A percentile compares a stretch with the other conserved stretches of the same genome.
phyloP scores from a whole-genome alignment of 208 protist species.

The Leishmania aethiopica region DNA sequence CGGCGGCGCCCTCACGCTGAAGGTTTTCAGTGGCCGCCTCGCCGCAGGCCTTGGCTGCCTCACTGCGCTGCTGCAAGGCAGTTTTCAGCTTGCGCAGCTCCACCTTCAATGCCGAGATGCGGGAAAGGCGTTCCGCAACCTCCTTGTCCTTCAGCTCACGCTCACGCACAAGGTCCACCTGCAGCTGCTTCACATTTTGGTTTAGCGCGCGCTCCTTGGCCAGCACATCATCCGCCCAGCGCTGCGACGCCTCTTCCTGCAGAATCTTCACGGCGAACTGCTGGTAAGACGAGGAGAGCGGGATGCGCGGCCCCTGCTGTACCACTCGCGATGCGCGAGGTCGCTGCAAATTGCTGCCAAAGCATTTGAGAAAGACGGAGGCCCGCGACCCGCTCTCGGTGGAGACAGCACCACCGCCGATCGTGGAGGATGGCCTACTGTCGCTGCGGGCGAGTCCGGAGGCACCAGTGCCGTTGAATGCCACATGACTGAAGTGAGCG shows the following conservation, averaged over 20 bases:
- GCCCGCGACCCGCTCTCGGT: slow-evolving; percentile 30
- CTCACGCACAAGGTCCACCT: slow-evolving; percentile 81
- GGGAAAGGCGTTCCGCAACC: slow-evolving; percentile 63
- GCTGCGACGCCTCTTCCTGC: slow-evolving; percentile 86
- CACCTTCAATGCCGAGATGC: slow-evolving; percentile 61
- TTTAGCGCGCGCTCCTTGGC: slow-evolving; percentile 89
- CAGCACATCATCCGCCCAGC: slow-evolving; percentile 89
- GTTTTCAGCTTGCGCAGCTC: slow-evolving; percentile 74
- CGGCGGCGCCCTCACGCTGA: slow-evolving; percentile 53
- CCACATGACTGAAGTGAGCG: neutral
- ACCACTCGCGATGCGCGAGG: slow-evolving; percentile 29
- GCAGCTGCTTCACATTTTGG: slow-evolving; percentile 93
- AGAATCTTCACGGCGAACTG: slow-evolving; percentile 80
- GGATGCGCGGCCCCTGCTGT: slow-evolving; percentile 52
- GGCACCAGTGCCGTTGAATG: slow-evolving; percentile 7
- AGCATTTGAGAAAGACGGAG: slow-evolving; percentile 39
- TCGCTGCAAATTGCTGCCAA: slow-evolving; percentile 76
- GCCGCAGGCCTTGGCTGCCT: slow-evolving; percentile 61
- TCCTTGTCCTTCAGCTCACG: slow-evolving; percentile 81
- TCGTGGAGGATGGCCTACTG: slow-evolving; percentile 23
- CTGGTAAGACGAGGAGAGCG: slow-evolving; percentile 74
- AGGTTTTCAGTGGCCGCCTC: slow-evolving; percentile 73
- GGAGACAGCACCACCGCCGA: neutral
- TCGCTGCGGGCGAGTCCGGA: slow-evolving; percentile 19
- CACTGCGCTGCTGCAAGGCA: slow-evolving; percentile 66